These are phyloP conservation scores for Phyllosticta citrichinensis DNA, from an alignment of 2,329 filamentous ascomycete species.

Conservation along the genomic window DNA sequence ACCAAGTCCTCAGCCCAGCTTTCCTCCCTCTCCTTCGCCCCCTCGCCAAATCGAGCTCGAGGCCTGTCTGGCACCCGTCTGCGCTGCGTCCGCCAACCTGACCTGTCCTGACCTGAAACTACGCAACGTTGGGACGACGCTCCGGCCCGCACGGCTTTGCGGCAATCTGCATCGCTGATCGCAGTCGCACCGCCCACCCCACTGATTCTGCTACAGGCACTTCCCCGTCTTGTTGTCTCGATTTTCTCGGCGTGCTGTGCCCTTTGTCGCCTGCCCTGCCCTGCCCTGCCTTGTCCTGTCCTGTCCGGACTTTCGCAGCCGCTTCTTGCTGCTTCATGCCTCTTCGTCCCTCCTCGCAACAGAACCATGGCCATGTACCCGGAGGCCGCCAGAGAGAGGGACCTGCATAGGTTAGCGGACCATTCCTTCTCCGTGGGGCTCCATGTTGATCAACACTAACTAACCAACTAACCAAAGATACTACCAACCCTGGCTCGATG, in stretches of 20 bases:
- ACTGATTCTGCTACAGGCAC: not conserved
- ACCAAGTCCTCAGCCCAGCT: too few relatives aligned
- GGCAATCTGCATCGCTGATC: not conserved
- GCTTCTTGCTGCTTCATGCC: not conserved
- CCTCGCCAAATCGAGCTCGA: not conserved
- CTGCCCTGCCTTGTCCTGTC: not conserved
- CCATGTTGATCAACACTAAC: not conserved
- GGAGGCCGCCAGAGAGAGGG: conserved; percentile 11
- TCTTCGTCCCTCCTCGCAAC: not conserved
- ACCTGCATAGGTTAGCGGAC: conserved; percentile 10
- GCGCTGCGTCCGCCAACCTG: too few relatives aligned
- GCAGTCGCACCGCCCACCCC: too few relatives aligned
- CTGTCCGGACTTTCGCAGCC: not conserved
- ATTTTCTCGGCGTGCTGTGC: not conserved
- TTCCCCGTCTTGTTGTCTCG: not conserved
- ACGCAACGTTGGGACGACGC: not conserved
- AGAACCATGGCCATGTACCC: conserved; percentile 6
- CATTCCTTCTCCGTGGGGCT: not conserved
- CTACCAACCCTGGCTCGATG: conserved; percentile 27
- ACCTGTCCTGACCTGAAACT: not conserved
- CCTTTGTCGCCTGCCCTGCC: not conserved
- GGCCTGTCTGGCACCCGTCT: too few relatives aligned
- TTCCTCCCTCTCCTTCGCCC: not conserved
- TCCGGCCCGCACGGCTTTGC: not conserved
- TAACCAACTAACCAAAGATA: conserved; percentile 15